These are phyloP conservation scores for Clarireedia paspali DNA, from an alignment of 2,329 filamentous ascomycete species.

Conservation along the genomic window DNA sequence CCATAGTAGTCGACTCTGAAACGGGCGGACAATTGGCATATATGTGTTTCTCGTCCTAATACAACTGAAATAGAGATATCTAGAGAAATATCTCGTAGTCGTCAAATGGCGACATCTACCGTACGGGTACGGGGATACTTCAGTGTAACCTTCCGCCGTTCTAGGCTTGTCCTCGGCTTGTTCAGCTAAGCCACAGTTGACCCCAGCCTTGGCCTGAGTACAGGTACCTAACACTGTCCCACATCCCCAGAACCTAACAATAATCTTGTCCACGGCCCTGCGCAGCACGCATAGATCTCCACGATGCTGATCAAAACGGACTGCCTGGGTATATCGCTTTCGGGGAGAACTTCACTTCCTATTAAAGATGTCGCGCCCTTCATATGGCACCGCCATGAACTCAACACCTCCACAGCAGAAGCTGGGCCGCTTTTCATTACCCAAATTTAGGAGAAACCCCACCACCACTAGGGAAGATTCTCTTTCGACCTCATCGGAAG, in stretches of 20 bases:
- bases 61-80: too few species aligned
- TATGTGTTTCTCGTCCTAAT: too few species aligned
- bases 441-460: not conserved
- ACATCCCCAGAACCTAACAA: too few species aligned
- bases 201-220: too few species aligned
- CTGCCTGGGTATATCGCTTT: not conserved
- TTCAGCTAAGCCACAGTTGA: too few species aligned
- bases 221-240: too few species aligned
- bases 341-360: not conserved
- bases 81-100: too few species aligned
- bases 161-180: too few species aligned
- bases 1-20: not conserved
- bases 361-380: constrained; percentile 2
- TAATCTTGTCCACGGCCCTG: constrained; percentile 1
- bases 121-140: too few species aligned
- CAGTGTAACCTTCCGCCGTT: too few species aligned
- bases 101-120: too few species aligned
- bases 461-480: not conserved
- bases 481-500: not conserved
- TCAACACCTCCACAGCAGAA: not conserved
- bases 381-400: not conserved
- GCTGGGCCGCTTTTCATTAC: constrained; percentile 3
- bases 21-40: not conserved
- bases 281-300: not conserved
- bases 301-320: not conserved